Evolutionary conservation across 2,329 filamentous ascomycete genomes (phyloP).

Genomic region (Colletotrichum chlorophyti): DNA sequence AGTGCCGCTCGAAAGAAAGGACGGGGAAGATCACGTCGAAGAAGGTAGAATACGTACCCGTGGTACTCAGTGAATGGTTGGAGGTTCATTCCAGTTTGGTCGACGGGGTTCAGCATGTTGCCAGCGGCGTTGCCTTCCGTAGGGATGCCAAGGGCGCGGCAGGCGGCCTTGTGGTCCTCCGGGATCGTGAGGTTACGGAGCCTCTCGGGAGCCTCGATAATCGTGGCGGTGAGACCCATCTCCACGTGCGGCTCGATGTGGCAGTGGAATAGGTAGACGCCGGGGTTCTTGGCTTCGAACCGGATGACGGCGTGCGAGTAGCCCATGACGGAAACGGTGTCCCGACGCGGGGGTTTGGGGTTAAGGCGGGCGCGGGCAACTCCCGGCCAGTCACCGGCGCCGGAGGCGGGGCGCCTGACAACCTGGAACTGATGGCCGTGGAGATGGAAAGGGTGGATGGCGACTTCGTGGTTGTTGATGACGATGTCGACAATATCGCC

Average conservation of each 20-base stretch:
- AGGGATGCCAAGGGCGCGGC: slow-evolving; percentile 52
- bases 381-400: slow-evolving; percentile 44
- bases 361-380: slow-evolving; percentile 35
- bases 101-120: slow-evolving; percentile 61
- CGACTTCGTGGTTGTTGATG: slow-evolving; percentile 55
- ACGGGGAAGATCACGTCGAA: too few species aligned
- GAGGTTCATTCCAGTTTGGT: slow-evolving; percentile 60
- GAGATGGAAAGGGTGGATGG: slow-evolving; percentile 59
- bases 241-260: slow-evolving; percentile 69
- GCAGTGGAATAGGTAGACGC: slow-evolving; percentile 64
- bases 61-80: slow-evolving; percentile 52
- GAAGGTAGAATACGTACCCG: slow-evolving; percentile 49
- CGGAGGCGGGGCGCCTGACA: slow-evolving; percentile 46
- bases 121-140: slow-evolving; percentile 72
- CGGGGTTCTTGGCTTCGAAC: slow-evolving; percentile 59
- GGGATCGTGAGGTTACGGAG: slow-evolving; percentile 64
- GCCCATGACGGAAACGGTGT: slow-evolving; percentile 46
- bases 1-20: neutral
- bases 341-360: slow-evolving; percentile 40
- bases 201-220: slow-evolving; percentile 63
- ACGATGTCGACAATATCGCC: slow-evolving; percentile 53
- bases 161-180: slow-evolving; percentile 58
- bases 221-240: slow-evolving; percentile 61
- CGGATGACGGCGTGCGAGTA: slow-evolving; percentile 57
- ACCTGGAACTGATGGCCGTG: slow-evolving; percentile 64